Evolutionary conservation across 139 green algal genomes (phyloP), one percentile per base, ranked within the genome.

Genomic region (Picochlorum sp.): DNA sequence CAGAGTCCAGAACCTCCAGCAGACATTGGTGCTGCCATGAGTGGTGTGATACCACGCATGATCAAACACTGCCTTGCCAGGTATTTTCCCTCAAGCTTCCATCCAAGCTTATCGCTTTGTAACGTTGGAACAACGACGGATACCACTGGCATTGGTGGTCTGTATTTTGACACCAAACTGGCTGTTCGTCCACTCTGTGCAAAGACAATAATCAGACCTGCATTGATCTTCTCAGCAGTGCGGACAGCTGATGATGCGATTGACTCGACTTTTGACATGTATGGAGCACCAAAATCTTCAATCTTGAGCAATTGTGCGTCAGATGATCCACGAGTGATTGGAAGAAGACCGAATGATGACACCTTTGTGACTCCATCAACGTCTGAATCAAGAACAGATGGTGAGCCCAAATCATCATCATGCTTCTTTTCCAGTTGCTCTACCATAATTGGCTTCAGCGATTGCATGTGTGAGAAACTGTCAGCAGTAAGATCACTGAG

Each of bases 111-210:
- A 21, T 54, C 65, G 63, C 34, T 64, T 21, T 49, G 64, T 5
- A 80, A 61, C 16, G 62, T 67, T 56, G 79, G 79, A 52, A 85
- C 73, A 14, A 85, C 76, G 20, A 85, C 76, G 13, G 79, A 69
- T 56, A 82, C 60, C 16, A 80, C 80, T 45, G 86, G 84, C 75
- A 86, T 85, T 30, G 72, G 61, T 1, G 86, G 84, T 49, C 86
- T 79, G 83, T 92, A 95, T 80, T 96, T 96, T 63, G 89, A 77
- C 49, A 96, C 68, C 61, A 93, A 75, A 55, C 71, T 72, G 0
- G 84, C 84, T 16, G 86, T 95, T 66, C 82, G 75, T 63, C 88
- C 89, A 9, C 81, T 87, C 24, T 85, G 74, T 10, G 85, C 86
- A 76, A 93, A 92, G 16, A 86, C 86, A 6, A 96, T 79, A 52